Evolutionary conservation across 768 basidiomycete genomes (phyloP), one percentile per base, ranked within the genome.

Genomic region (Phanerodontia chrysosporium): DNA sequence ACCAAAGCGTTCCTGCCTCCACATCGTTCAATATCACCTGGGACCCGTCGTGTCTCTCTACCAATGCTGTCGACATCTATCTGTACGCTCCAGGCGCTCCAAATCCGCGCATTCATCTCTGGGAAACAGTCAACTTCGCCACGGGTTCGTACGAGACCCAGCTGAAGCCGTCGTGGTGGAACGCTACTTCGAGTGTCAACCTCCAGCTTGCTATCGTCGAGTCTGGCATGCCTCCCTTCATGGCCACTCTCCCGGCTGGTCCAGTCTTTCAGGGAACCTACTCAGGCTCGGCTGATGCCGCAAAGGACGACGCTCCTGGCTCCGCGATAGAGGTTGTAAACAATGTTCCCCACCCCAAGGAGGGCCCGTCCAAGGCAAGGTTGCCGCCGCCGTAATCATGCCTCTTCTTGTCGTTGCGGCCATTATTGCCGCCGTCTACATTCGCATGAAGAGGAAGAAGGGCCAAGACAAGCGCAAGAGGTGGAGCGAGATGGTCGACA

Each of bases 111-210:
- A 72, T 89, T 48, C 82, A 90, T 57, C 71, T 78, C 42, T 92
- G 85, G 85, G 60, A 78, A 44, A 71, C 70, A 30, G 78, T 91
- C 55, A 72, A 76, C 49, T 82, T 73, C 65, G 63, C 74, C 5
- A 13, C 73, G 3, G 88, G 85, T 25, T 72, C 70, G 36, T 85
- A 83, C 68, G 68, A 76, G 45, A 74, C 82, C 1, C 69, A 67
- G 18, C 69, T 92, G 45, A 68, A 81, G 57, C 84, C 89, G 1
- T 74, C 78, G 21, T 91, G 89, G 89, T 92, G 88, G 87, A 84
- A 89, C 58, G 67, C 80, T 0, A 80, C 84, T 5, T 45, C 74
- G 1, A 67, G 74, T 0, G 70, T 79, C 35, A 65, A 67, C 1
- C 79, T 91, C 18, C 86, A 90, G 65, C 67, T 92, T 58, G 70